Evolutionary conservation across 306 rosid genomes (phyloP).

Genomic region (Fagus sylvatica): DNA sequence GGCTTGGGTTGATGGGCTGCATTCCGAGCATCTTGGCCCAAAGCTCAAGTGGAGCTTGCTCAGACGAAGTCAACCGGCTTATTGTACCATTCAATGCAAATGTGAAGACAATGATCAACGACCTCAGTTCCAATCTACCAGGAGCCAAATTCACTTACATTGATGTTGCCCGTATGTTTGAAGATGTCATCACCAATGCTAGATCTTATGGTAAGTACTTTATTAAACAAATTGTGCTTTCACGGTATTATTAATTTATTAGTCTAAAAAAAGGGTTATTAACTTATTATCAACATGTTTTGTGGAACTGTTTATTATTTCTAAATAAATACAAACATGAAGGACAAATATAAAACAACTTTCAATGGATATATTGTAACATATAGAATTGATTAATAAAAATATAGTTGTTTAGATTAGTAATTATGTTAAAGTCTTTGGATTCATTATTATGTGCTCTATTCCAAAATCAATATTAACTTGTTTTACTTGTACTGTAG

Average conservation of each 20-base stretch:
- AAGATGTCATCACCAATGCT: conserved; percentile 52
- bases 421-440: no score
- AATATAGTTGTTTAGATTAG: no score
- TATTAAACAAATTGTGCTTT: neutral
- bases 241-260: no score
- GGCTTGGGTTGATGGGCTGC: conserved; percentile 82
- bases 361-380: no score
- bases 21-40: conserved; percentile 88
- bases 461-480: no score
- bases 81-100: conserved; percentile 72
- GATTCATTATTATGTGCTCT: no score
- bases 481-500: conserved; percentile 19
- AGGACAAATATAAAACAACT: no score
- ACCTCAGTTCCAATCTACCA: conserved; percentile 62
- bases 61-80: conserved; percentile 70
- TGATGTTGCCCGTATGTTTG: conserved; percentile 59
- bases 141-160: conserved; percentile 58
- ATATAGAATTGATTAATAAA: no score
- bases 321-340: no score
- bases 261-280: no score
- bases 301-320: no score
- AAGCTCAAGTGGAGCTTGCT: conserved; percentile 61
- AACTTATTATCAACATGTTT: no score
- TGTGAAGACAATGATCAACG: conserved; percentile 63
- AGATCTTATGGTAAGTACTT: conserved; percentile 57